Base-by-base conservation (phyloP, 495 filamentous ascomycete species). In the Lophiotrema nucula region DNA sequence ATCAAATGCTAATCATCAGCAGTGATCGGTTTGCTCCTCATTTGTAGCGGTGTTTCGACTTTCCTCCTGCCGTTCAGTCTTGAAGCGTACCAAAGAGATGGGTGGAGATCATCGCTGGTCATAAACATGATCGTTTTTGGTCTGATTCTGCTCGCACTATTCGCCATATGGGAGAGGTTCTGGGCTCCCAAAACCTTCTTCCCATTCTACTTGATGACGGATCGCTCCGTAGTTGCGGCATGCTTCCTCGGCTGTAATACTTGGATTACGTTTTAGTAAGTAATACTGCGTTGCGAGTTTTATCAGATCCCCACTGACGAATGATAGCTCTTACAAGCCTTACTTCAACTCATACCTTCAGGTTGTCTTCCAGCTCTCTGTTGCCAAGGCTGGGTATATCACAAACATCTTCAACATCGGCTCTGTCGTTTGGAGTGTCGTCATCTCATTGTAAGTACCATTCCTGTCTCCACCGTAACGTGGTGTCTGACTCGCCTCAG, bases 271-370 rank as follows among this genome's bases (percentile, higher is more conserved):
- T 35, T 35, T n/a, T 35, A 35, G 31, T 35, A 35, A 35, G 31
- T 35, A n/a, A 8, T 8, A 8, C n/a, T n/a, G n/a, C n/a, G n/a
- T 35, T 35, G 31, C 8, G 8, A n/a, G 31, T 8, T 35, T 35
- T 35, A 35, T 8, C 31, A n/a, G 8, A 8, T 35, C 31, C n/a
- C n/a, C 31, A 35, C 31, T 35, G n/a, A 35, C 31, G n/a, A 35
- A 35, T 56, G 73, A 88, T 68, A 80, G 76, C 37, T 88, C 82
- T 70, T 84, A 82, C 38, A 43, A 60, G 47, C 42, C 10, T 69
- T 81, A 79, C 62, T 89, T 85, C 74, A 74, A 71, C 60, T 83
- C 81, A 23, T 89, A 83, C 72, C 74, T 88, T 3, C 83, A 87
- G 71, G 84, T 88, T 11, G 88, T 90, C 43, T 79, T 84, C 69